These are phyloP conservation scores for Microcyclospora tardicrescens DNA, from an alignment of 2,329 filamentous ascomycete genomes.

Conservation along the genomic window DNA sequence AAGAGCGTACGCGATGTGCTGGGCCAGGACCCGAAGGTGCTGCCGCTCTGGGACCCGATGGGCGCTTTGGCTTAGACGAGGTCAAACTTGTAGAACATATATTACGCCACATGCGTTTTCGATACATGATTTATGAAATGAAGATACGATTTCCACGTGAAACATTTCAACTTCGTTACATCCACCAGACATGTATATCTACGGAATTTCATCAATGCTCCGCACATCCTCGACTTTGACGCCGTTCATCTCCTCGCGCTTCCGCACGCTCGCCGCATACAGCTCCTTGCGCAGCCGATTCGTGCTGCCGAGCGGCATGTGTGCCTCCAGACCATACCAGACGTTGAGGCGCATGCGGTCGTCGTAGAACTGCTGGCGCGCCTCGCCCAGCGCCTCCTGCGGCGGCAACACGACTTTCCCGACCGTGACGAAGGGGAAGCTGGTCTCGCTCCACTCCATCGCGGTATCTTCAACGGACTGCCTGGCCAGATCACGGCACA, in stretches of 20 bases:
- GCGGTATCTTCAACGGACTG: slow-evolving; percentile 21
- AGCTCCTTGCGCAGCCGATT: slow-evolving; percentile 18
- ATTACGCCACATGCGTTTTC: too few relatives aligned
- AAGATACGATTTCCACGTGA: too few relatives aligned
- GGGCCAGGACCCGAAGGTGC: slow-evolving; percentile 53
- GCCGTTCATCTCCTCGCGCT: slow-evolving; percentile 16
- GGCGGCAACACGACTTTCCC: slow-evolving; percentile 16
- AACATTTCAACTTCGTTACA: too few relatives aligned
- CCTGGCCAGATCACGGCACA: slow-evolving; percentile 17
- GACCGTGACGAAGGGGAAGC: slow-evolving; percentile 20
- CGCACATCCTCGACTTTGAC: slow-evolving; percentile 6
- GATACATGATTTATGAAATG: too few relatives aligned
- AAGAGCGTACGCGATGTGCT: slow-evolving; percentile 58
- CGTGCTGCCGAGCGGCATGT: slow-evolving; percentile 18
- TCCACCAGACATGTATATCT: too few relatives aligned
- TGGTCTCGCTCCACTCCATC: slow-evolving; percentile 21
- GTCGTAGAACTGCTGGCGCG: slow-evolving; percentile 19
- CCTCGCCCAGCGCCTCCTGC: slow-evolving; percentile 15
- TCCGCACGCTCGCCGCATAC: slow-evolving; percentile 18
- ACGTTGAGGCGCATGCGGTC: slow-evolving; percentile 19
- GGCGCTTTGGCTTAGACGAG: slow-evolving; percentile 23
- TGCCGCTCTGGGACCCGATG: slow-evolving; percentile 42
- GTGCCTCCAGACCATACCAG: slow-evolving; percentile 17
- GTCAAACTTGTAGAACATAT: too few relatives aligned
- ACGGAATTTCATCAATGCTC: slow-evolving; percentile 16